Evolutionary conservation across 345 rosid genomes (phyloP), one percentile per base, ranked within the genome.

Genomic region (Limnanthes douglasii): DNA sequence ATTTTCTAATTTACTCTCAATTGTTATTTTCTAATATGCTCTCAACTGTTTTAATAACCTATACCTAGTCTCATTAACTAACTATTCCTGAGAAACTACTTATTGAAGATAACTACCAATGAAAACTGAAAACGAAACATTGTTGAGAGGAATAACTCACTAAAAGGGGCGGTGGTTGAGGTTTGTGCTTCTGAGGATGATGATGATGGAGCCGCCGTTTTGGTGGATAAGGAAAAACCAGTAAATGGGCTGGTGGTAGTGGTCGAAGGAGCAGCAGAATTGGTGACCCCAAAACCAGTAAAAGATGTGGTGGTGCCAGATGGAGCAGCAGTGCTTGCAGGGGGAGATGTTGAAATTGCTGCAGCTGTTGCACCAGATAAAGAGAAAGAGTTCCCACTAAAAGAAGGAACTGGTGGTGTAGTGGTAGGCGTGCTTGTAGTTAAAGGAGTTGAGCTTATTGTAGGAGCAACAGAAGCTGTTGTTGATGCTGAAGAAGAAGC

Each of bases 201-300:
- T 34, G 57, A 24, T 15, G 74, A 53, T 1, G 66, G 24, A 8
- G 80, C 43, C 46, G 72, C 25, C 31, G 56, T 43, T n/a, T n/a
- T n/a, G n/a, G n/a, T n/a, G 3, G 88, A 40, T 51, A 80, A 38
- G 8, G 88, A 54, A 66, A 84, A 79, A 21, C 81, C 71, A n/a
- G 81, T 66, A 34, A 69, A 61, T 15, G 93, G 60, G 50, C 72
- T 50, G 12, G 65, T 40, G 48, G 60, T 60, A 41, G 56, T 82
- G 12, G 65, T 40, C 48, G 60, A 57, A 41, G 56, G 82, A 2
- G 70, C 32, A 15, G 88, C 56, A 11, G 82, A 43, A 36, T 63
- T 40, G 22, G 56, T 41, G 44, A 45, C 60, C 8, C 70, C 66
- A 57, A 77, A 66, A 34, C 85, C 70, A 18, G 60, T 36, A 52